These are phyloP conservation scores for Lichtheimia corymbifera DNA, from an alignment of 371 early-diverging fungal genomes.

Conservation along the genomic window DNA sequence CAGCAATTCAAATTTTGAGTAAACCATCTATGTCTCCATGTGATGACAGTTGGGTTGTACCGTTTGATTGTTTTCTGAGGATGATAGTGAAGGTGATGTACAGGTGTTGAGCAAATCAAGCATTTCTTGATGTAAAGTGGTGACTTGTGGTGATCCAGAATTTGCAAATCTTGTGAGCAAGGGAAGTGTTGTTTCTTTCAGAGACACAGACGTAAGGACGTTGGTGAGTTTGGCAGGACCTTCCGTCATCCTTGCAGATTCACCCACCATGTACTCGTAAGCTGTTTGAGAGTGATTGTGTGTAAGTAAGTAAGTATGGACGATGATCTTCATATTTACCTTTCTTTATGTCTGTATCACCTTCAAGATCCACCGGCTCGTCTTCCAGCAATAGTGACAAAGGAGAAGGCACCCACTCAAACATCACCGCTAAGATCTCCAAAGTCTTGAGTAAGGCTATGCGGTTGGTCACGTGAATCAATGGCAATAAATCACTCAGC, in stretches of 20 bases:
- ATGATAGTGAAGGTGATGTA: no score
- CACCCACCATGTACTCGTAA: slow-evolving; percentile 5
- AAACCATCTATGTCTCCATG: no score
- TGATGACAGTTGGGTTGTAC: no score
- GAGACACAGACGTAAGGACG: slow-evolving; percentile 11
- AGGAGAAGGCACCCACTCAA: slow-evolving; percentile 29
- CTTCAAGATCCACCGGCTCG: not conserved
- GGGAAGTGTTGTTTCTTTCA: slow-evolving; percentile 9
- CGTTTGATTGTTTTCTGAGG: no score
- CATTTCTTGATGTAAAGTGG: slow-evolving; percentile 1
- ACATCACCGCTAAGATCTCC: slow-evolving; percentile 33
- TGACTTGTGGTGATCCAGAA: slow-evolving; percentile 1
- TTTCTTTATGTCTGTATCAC: no score
- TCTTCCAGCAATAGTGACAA: slow-evolving; percentile 10
- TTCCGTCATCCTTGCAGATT: not conserved
- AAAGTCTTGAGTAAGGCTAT: slow-evolving; percentile 27
- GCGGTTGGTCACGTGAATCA: slow-evolving; percentile 18
- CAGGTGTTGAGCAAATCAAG: not conserved
- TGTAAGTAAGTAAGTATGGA: no score
- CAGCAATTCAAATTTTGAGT: no score
- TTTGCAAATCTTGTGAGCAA: slow-evolving; percentile 12
- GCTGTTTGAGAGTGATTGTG: slow-evolving; percentile 3
- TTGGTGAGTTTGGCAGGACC: not conserved
- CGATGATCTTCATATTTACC: no score
- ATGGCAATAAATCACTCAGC: slow-evolving; percentile 17